These are phyloP conservation scores for Cantharellus cinnabarinus DNA, from an alignment of 768 basidiomycete species.

Conservation along the genomic window DNA sequence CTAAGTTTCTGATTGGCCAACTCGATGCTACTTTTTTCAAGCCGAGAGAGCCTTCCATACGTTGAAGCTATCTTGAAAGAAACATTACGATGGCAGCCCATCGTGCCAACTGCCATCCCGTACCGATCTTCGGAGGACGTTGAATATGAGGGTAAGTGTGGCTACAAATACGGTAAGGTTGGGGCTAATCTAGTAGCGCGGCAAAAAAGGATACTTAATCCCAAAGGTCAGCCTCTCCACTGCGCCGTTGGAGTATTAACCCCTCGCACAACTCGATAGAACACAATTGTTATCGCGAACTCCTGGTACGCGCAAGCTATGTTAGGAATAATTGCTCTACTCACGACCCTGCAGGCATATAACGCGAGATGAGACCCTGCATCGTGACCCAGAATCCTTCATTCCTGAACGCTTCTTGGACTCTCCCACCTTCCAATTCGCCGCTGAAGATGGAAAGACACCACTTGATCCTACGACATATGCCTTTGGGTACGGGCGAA, in stretches of 20 bases:
- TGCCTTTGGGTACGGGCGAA: not conserved
- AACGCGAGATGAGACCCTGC: not conserved
- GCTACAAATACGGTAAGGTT: not conserved
- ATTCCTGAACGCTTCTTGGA: not conserved
- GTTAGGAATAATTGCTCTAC: not conserved
- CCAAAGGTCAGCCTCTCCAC: not conserved
- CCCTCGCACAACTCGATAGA: not conserved
- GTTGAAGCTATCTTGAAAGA: not conserved
- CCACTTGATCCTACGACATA: not conserved
- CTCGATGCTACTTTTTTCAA: not conserved
- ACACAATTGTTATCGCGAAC: not conserved
- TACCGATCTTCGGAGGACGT: not conserved
- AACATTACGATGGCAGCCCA: not conserved
- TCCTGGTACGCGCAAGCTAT: not conserved
- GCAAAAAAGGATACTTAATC: not conserved
- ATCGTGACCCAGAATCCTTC: conserved; percentile 2
- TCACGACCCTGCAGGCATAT: not conserved
- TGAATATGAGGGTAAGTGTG: not conserved
- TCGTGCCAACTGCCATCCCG: not conserved
- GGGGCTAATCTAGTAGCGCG: not conserved
- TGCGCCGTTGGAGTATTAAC: not conserved
- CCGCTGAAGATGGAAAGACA: not conserved
- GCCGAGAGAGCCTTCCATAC: not conserved
- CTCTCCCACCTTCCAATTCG: not conserved
- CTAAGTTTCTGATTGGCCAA: too few species aligned